Conservation (phyloP, 2,329 filamentous ascomycete species). For the Xylariales sp. region DNA sequence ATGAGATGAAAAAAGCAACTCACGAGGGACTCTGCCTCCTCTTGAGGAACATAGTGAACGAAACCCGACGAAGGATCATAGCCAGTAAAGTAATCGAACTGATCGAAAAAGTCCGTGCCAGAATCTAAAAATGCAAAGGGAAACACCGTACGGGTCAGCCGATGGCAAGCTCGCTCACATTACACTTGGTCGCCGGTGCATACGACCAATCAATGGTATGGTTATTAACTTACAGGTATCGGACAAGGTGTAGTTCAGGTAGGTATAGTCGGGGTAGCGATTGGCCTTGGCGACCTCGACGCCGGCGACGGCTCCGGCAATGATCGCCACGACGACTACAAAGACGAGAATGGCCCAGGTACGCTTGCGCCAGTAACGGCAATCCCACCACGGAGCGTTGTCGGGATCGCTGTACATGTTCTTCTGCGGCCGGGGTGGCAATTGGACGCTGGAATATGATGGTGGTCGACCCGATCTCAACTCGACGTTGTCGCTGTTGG, state of each 20-base stretch:
- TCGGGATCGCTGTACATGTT: slow-evolving; percentile 18
- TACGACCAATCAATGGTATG: background rate
- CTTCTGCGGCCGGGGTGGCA: slow-evolving; percentile 11
- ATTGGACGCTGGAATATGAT: slow-evolving; percentile 2
- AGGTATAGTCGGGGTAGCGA: slow-evolving; percentile 44
- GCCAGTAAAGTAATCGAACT: slow-evolving; percentile 48
- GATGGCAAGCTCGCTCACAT: too few species aligned
- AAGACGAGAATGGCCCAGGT: slow-evolving; percentile 40
- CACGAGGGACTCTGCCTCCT: slow-evolving; percentile 37
- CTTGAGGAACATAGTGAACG: slow-evolving; percentile 48
- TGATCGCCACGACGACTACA: slow-evolving; percentile 33
- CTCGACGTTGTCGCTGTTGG: slow-evolving; percentile 6
- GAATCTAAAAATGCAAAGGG: slow-evolving; percentile 31
- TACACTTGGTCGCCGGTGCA: too few species aligned
- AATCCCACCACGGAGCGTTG: slow-evolving; percentile 22
- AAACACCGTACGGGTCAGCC: background rate
- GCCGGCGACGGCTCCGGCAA: slow-evolving; percentile 43
- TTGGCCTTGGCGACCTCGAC: slow-evolving; percentile 36
- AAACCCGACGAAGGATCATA: slow-evolving; percentile 47
- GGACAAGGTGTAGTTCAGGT: slow-evolving; percentile 40
- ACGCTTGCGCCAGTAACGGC: slow-evolving; percentile 49
- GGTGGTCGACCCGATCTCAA: slow-evolving; percentile 4
- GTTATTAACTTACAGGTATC: slow-evolving; percentile 41
- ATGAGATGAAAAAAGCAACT: slow-evolving; percentile 9
- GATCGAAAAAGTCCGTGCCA: slow-evolving; percentile 47